Conservation (phyloP, 257 asterid species). For the Lithospermum erythrorhizon region DNA sequence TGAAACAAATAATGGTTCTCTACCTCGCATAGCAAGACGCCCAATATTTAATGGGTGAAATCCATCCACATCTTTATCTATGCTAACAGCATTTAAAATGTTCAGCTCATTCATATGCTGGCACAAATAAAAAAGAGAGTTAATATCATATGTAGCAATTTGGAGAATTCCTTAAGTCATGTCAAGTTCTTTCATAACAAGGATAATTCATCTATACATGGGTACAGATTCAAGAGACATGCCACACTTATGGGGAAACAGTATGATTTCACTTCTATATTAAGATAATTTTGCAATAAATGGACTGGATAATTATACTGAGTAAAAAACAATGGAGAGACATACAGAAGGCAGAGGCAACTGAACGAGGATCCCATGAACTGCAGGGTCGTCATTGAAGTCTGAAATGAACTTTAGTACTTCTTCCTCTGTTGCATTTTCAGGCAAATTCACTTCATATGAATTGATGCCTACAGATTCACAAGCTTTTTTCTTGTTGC, state of each 20-base stretch:
- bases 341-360: slow-evolving; percentile 83
- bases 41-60: slow-evolving; percentile 89
- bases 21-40: slow-evolving; percentile 82
- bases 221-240: background rate
- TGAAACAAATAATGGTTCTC: slow-evolving; percentile 85
- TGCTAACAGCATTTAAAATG: slow-evolving; percentile 63
- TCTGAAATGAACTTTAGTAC: slow-evolving; percentile 50
- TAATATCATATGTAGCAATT: no score
- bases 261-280: background rate
- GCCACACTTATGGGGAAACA: background rate
- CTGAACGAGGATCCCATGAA: slow-evolving; percentile 97
- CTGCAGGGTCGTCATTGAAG: slow-evolving; percentile 68
- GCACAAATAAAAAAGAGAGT: slow-evolving; percentile 10
- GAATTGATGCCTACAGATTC: slow-evolving; percentile 76
- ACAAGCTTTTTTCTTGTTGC: slow-evolving; percentile 86
- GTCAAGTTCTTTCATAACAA: background rate
- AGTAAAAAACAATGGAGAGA: slow-evolving; percentile 1
- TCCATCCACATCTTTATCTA: slow-evolving; percentile 97
- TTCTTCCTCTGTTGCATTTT: slow-evolving; percentile 62
- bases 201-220: background rate
- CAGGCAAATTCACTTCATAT: slow-evolving; percentile 65
- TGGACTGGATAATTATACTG: background rate
- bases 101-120: slow-evolving; percentile 88
- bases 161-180: background rate
- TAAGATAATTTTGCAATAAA: background rate